Conservation (phyloP, 352 stramenopile genomes). For the Globisporangium perplexum region DNA sequence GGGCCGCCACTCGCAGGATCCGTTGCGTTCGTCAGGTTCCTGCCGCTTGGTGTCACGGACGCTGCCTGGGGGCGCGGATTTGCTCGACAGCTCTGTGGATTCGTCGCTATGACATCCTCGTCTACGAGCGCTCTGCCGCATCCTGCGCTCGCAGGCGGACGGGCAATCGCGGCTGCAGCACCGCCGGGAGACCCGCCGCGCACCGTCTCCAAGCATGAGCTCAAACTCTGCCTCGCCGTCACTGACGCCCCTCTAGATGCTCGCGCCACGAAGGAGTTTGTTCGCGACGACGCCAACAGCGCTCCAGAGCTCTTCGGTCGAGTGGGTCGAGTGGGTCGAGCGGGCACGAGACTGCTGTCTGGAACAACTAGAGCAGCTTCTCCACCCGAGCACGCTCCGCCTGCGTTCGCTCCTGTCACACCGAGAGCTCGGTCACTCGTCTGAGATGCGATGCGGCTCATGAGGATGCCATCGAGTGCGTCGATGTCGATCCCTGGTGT, state of each 20-base stretch:
- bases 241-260: slow-evolving; percentile 10
- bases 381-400: too few relatives aligned
- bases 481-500: slow-evolving; percentile 48
- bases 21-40: background rate
- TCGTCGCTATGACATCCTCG: background rate
- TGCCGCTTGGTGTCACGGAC: background rate
- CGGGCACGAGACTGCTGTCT: background rate
- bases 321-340: slow-evolving; percentile 19
- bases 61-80: background rate
- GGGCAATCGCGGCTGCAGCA: background rate
- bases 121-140: background rate
- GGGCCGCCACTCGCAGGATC: background rate
- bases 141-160: background rate
- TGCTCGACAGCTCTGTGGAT: background rate
- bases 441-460: slow-evolving; percentile 3
- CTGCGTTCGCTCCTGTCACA: too few relatives aligned
- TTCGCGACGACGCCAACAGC: slow-evolving; percentile 13
- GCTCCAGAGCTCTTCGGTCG: slow-evolving; percentile 25
- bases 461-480: slow-evolving; percentile 43
- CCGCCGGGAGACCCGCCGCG: background rate
- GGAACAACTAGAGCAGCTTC: background rate
- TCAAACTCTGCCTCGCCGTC: background rate
- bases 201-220: background rate
- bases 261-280: slow-evolving; percentile 9
- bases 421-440: background rate